Percentiles rank a stretch among this genome's conserved stretches.
Conservation (phyloP, 768 basidiomycete genomes). For the Pisolithus albus region DNA sequence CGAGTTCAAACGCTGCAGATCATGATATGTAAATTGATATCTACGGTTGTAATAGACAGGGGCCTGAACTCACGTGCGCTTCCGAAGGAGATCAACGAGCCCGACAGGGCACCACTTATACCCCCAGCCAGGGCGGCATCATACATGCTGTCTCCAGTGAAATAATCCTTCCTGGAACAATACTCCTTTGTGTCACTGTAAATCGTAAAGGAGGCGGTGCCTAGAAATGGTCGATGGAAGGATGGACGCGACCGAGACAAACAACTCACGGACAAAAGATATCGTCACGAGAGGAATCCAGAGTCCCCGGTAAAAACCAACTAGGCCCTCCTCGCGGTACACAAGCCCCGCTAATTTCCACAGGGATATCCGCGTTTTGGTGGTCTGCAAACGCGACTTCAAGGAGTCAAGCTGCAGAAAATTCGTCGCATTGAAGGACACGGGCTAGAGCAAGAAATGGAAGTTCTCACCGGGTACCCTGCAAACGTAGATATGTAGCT, state of each 20-base stretch:
- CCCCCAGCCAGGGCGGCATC: conserved; percentile 76
- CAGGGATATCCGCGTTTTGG: conserved; percentile 67
- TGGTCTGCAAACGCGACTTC: conserved; percentile 89
- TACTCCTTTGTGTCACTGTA: conserved; percentile 79
- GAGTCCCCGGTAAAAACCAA: conserved; percentile 85
- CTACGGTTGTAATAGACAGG: not conserved
- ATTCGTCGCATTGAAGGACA: not conserved
- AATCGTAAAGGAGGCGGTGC: conserved; percentile 87
- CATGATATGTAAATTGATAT: conserved; percentile 11
- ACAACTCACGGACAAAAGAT: conserved; percentile 84
- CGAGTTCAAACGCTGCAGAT: conserved; percentile 77
- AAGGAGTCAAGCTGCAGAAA: conserved; percentile 77
- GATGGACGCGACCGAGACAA: conserved; percentile 3
- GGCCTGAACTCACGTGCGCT: conserved; percentile 68
- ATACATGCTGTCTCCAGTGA: conserved; percentile 51
- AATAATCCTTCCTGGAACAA: conserved; percentile 51
- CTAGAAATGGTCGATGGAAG: conserved; percentile 31
- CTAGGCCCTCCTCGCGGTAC: conserved; percentile 78
- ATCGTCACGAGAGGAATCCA: conserved; percentile 95
- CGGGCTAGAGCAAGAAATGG: not conserved
- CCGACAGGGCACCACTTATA: conserved; percentile 81
- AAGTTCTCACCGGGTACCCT: conserved; percentile 66
- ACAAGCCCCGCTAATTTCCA: conserved; percentile 64
- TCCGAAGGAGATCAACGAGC: conserved; percentile 81
- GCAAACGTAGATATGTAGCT: conserved; percentile 90